These are phyloP conservation scores for Lizanozyma gosingica DNA, from an alignment of 1,139 yeast genomes.

Conservation along the genomic window DNA sequence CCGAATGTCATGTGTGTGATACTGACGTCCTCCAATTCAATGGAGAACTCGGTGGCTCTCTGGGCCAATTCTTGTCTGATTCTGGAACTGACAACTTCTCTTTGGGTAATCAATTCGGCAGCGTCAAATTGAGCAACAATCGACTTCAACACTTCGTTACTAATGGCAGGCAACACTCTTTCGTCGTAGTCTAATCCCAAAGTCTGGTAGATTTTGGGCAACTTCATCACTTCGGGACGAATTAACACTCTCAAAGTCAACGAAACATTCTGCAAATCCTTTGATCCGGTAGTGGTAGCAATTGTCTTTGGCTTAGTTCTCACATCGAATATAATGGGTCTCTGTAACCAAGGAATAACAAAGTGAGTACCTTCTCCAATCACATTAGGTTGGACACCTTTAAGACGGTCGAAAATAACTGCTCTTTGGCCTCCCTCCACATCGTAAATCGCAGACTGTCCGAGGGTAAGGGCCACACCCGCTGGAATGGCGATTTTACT, in stretches of 20 bases:
- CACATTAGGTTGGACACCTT: slow-evolving; percentile 80
- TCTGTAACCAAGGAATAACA: slow-evolving; percentile 91
- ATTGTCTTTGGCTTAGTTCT: slow-evolving; percentile 88
- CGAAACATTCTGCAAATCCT: slow-evolving; percentile 93
- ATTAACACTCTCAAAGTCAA: slow-evolving; percentile 88
- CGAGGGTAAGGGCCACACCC: slow-evolving; percentile 57
- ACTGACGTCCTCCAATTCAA: slow-evolving; percentile 91
- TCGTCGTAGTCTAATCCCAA: slow-evolving; percentile 95
- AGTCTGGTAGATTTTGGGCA: slow-evolving; percentile 83
- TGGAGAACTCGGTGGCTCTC: slow-evolving; percentile 84
- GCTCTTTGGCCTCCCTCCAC: slow-evolving; percentile 96
- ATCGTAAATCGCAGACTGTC: slow-evolving; percentile 75
- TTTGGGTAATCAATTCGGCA: slow-evolving; percentile 92
- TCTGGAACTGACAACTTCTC: slow-evolving; percentile 88
- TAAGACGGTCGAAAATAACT: slow-evolving; percentile 84
- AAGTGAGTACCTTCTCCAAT: slow-evolving; percentile 97
- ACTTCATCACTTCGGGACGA: slow-evolving; percentile 78
- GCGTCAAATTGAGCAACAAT: slow-evolving; percentile 98
- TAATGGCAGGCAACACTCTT: slow-evolving; percentile 93
- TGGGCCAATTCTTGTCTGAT: slow-evolving; percentile 80
- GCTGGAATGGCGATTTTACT: slow-evolving; percentile 57
- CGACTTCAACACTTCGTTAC: slow-evolving; percentile 89
- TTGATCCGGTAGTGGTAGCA: slow-evolving; percentile 93
- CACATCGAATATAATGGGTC: slow-evolving; percentile 83
- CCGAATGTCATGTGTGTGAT: slow-evolving; percentile 98